Conservation (phyloP, 129 eudicot species). For the Escallonia rubra region DNA sequence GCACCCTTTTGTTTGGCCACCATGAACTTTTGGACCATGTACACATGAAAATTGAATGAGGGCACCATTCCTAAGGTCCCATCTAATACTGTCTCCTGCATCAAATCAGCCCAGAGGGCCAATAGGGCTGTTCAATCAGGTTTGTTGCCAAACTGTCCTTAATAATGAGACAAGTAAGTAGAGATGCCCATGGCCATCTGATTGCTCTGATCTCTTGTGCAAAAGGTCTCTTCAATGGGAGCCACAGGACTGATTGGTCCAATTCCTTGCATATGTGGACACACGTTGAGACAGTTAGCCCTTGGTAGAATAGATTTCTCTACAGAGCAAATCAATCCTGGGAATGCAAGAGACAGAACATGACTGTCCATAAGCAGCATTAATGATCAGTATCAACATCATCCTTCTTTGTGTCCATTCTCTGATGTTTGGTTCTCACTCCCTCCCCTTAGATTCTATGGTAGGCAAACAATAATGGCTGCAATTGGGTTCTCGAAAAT, state of each 20-base stretch:
- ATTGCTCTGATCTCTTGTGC: slow-evolving; percentile 20
- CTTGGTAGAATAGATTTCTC: slow-evolving; percentile 17
- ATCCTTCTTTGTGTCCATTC: not conserved
- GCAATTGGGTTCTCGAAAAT: too few species aligned
- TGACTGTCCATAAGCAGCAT: slow-evolving; percentile 2
- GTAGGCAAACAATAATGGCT: too few species aligned
- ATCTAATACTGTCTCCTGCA: slow-evolving; percentile 18
- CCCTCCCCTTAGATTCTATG: not conserved
- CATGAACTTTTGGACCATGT: too few species aligned
- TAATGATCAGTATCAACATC: not conserved
- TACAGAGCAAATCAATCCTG: slow-evolving; percentile 22
- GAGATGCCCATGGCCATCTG: slow-evolving; percentile 31
- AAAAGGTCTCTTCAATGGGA: slow-evolving; percentile 7
- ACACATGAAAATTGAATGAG: not conserved
- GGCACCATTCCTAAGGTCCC: slow-evolving; percentile 30
- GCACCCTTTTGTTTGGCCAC: too few species aligned
- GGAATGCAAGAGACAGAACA: not conserved
- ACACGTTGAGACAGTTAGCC: slow-evolving; percentile 17
- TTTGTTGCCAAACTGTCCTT: slow-evolving; percentile 31
- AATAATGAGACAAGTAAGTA: slow-evolving; percentile 22
- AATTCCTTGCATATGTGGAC: slow-evolving; percentile 40
- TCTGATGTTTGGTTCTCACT: not conserved
- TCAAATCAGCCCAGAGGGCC: slow-evolving; percentile 29
- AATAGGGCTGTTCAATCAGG: slow-evolving; percentile 18
- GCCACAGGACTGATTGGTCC: slow-evolving; percentile 34